Evolutionary conservation across 2,329 filamentous ascomycete genomes (phyloP).

Genomic region (Fusarium subglutinans): DNA sequence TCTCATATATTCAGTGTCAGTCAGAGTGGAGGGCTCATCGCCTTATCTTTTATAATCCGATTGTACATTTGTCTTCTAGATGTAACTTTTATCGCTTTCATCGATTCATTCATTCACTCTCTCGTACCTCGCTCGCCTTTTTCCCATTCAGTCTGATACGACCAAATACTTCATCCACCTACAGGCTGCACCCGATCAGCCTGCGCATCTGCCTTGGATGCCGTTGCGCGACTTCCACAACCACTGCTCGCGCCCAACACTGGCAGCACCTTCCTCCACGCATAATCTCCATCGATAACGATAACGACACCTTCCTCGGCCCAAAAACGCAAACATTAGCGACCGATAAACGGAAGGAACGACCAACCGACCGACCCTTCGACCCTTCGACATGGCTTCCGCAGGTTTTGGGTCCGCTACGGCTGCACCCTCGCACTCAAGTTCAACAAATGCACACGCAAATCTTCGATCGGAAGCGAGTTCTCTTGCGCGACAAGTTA

Average conservation of each 20-base stretch:
- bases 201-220: conserved; percentile 42
- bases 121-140: background rate
- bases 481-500: conserved; percentile 55
- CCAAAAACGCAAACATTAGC: background rate
- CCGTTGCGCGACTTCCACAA: conserved; percentile 38
- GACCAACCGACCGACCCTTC: conserved; percentile 5
- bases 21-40: background rate
- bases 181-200: conserved; percentile 27
- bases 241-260: conserved; percentile 12
- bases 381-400: conserved; percentile 36
- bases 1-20: background rate
- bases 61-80: background rate
- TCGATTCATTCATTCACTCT: background rate
- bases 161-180: background rate
- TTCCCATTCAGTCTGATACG: conserved; percentile 5
- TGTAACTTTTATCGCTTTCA: background rate
- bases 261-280: conserved; percentile 23
- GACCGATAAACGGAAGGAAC: conserved; percentile 12
- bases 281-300: background rate
- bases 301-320: background rate
- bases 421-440: conserved; percentile 21
- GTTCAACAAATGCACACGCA: conserved; percentile 7
- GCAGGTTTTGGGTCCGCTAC: conserved; percentile 37
- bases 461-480: conserved; percentile 55
- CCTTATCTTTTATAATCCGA: background rate